phyloP scores from a whole-genome alignment of 2,329 filamentous ascomycete genomes.

The Penicillium sumatraense region DNA sequence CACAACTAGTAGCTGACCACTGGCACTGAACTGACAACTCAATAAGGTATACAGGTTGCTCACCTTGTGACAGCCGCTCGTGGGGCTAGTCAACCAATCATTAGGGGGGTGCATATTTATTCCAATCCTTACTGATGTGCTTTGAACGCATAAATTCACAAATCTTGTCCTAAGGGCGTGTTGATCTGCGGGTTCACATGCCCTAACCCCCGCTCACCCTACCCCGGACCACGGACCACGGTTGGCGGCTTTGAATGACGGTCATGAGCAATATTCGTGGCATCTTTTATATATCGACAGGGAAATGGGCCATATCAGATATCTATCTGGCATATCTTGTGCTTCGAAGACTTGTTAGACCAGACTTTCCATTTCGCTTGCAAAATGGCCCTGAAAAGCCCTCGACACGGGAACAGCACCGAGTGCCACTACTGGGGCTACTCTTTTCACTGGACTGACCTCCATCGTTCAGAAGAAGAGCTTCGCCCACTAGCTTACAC shows the following conservation, averaged over 20 bases:
- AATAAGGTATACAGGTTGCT: not conserved
- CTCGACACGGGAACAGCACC: slow-evolving; percentile 19
- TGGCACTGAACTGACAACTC: not conserved
- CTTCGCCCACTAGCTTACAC: slow-evolving; percentile 64
- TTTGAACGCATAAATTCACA: not conserved
- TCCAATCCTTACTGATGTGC: no score
- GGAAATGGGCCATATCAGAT: not conserved
- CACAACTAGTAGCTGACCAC: no score
- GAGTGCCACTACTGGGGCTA: slow-evolving; percentile 61
- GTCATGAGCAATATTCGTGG: not conserved
- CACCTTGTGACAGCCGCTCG: not conserved
- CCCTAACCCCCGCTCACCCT: slow-evolving; percentile 16
- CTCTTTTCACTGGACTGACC: slow-evolving; percentile 69
- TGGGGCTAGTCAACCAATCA: not conserved
- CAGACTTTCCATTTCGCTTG: not conserved
- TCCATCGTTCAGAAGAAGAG: slow-evolving; percentile 66
- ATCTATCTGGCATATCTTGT: not conserved
- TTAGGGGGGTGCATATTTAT: not conserved
- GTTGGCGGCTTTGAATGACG: slow-evolving; percentile 10
- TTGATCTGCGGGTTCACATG: slow-evolving; percentile 25
- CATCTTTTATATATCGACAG: not conserved
- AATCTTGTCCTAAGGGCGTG: not conserved
- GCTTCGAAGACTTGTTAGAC: not conserved
- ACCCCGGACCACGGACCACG: slow-evolving; percentile 27
- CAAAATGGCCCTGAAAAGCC: slow-evolving; percentile 20